Evolutionary conservation across 768 basidiomycete genomes (phyloP), one percentile per base, ranked within the genome.

Genomic region (Russula earlei): DNA sequence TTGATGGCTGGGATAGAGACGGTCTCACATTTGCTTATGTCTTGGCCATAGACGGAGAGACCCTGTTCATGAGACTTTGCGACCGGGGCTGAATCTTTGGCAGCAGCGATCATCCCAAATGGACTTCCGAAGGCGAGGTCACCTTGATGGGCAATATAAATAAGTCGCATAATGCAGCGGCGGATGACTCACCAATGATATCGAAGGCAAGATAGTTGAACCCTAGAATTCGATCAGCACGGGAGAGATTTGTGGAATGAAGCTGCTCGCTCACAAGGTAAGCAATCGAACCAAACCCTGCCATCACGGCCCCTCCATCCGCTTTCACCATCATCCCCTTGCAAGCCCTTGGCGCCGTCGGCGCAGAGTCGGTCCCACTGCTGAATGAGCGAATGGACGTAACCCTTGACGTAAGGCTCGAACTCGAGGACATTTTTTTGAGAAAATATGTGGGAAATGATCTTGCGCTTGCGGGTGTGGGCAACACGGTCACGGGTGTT

Each of bases 401-500:
- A 83, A 1, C 71, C 64, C 7, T 80, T 73, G 54, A 91, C 79
- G 57, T 89, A 80, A 0, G 88, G 87, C 67, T 93, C 90, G 58
- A 95, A 94, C 62, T 90, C 87, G 56, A 88, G 67, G 4, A 95
- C 89, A 52, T 70, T 87, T 73, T 92, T 92, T 66, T 87, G 85
- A 1, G 84, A 84, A 70, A 89, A 89, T 63, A 90, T 84, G 65
- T 88, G 82, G 0, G 88, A 84, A 44, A 95, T 80, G 58, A 96
- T 88, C 72, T 95, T 95, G 72, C 91, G 82, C 69, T 92, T 93
- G 41, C 91, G 81, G 3, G 87, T 76, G 65, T 93, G 90, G 53
- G 88, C 85, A 2, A 66, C 65, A 25, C 88, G 80, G 66, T 85
- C 78, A 40, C 87, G 80, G 15, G 84, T 85, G 64, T 83, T 86